phyloP scores from a whole-genome alignment of 441 rosid genomes.

The Euphorbia corollata region DNA sequence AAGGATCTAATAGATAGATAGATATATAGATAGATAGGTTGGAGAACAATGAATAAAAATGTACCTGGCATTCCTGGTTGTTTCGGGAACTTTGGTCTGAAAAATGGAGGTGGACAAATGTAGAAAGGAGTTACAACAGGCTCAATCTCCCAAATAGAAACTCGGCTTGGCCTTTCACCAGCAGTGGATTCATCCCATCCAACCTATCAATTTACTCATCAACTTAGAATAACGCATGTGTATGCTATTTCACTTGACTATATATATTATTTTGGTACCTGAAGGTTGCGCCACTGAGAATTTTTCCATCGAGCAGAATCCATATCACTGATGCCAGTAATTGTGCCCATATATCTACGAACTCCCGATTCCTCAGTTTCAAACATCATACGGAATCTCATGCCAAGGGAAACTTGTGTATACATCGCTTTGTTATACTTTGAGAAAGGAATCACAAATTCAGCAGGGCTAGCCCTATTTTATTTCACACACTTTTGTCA shows the following conservation, averaged over 20 bases:
- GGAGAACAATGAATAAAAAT: conserved; percentile 4
- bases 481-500: conserved; percentile 10
- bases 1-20: too few relatives aligned
- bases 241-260: neutral
- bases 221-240: conserved; percentile 1
- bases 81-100: conserved; percentile 77
- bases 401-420: conserved; percentile 79
- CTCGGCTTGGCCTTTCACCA: conserved; percentile 80
- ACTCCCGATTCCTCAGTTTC: conserved; percentile 94
- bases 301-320: conserved; percentile 82
- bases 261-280: conserved; percentile 36
- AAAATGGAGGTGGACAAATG: conserved; percentile 80
- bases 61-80: conserved; percentile 82
- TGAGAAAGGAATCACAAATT: conserved; percentile 92
- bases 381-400: conserved; percentile 95
- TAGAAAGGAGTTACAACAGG: conserved; percentile 87
- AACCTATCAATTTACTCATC: conserved; percentile 37
- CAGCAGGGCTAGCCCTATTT: conserved; percentile 83
- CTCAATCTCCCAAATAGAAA: conserved; percentile 85
- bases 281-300: conserved; percentile 98
- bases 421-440: conserved; percentile 81
- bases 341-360: conserved; percentile 93
- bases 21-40: too few relatives aligned
- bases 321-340: conserved; percentile 77
- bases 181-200: conserved; percentile 97